Percentiles rank a stretch among this genome's conserved stretches.
Conservation (phyloP, 2,329 filamentous ascomycete species). For the Pyrenochaeta sp. region DNA sequence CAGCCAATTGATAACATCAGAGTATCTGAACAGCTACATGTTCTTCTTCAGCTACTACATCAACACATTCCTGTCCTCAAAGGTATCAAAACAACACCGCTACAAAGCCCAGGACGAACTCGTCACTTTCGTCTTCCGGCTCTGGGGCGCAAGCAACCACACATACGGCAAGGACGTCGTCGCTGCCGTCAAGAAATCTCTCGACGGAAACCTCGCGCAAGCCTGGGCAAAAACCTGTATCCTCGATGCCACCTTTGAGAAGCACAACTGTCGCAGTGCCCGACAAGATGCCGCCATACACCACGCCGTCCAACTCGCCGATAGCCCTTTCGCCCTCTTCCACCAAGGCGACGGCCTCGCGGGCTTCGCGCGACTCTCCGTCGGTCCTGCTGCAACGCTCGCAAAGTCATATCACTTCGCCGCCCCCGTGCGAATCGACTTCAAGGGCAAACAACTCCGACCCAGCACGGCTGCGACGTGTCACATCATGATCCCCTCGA, state of each 20-base stretch:
- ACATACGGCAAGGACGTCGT: conserved; percentile 29
- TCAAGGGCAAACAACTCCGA: conserved; percentile 19
- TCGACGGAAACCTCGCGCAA: conserved; percentile 24
- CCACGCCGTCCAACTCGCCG: conserved; percentile 34
- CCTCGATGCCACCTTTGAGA: conserved; percentile 26
- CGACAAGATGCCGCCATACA: conserved; percentile 30
- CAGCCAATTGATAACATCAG: conserved; percentile 27
- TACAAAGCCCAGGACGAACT: conserved; percentile 37
- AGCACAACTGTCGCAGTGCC: conserved; percentile 25
- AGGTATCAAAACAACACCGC: conserved; percentile 27
- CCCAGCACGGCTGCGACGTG: conserved; percentile 21
- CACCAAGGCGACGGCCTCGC: conserved; percentile 12
- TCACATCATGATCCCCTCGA: conserved; percentile 29
- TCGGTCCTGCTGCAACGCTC: conserved; percentile 29
- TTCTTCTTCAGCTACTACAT: conserved; percentile 44
- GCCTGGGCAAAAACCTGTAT: conserved; percentile 36
- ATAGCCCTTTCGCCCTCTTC: conserved; percentile 32
- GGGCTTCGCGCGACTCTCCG: conserved; percentile 33
- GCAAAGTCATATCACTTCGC: conserved; percentile 23
- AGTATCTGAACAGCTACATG: conserved; percentile 36
- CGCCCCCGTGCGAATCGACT: conserved; percentile 30
- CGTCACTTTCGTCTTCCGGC: conserved; percentile 36
- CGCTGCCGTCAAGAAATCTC: conserved; percentile 29
- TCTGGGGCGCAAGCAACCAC: conserved; percentile 29
- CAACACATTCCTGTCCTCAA: conserved; percentile 32